phyloP scores from a whole-genome alignment of 352 stramenopile species.

The Phytophthora fragariae region DNA sequence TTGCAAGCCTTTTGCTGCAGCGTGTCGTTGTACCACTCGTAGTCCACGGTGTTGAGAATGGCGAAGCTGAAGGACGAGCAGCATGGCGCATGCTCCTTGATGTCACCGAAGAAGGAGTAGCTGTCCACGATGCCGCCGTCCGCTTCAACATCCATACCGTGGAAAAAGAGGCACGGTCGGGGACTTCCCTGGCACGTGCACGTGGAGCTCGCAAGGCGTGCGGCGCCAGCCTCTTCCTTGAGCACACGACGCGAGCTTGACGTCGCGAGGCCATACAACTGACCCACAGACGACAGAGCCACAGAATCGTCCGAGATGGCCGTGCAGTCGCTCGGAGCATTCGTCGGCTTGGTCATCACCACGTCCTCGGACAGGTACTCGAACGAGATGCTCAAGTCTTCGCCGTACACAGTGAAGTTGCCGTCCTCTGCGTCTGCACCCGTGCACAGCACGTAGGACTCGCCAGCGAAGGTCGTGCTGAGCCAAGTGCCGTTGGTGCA shows the following conservation, averaged over 20 bases:
- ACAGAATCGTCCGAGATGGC: constrained; percentile 32
- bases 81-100: constrained; percentile 60
- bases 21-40: constrained; percentile 60
- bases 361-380: constrained; percentile 38
- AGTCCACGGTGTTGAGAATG: constrained; percentile 59
- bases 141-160: constrained; percentile 52
- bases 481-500: constrained; percentile 50
- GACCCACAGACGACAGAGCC: constrained; percentile 36
- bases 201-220: constrained; percentile 37
- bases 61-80: constrained; percentile 61
- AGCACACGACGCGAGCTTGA: constrained; percentile 29
- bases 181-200: constrained; percentile 46
- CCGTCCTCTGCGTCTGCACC: constrained; percentile 25
- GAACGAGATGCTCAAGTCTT: constrained; percentile 51
- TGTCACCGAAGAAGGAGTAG: constrained; percentile 55
- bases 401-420: constrained; percentile 49
- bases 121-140: constrained; percentile 45
- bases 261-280: constrained; percentile 35
- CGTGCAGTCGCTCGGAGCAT: constrained; percentile 38
- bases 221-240: constrained; percentile 31
- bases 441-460: constrained; percentile 60
- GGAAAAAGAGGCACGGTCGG: constrained; percentile 62
- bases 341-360: constrained; percentile 33
- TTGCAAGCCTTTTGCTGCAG: constrained; percentile 53
- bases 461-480: constrained; percentile 47